These are phyloP conservation scores for Clarkia xantiana DNA, from an alignment of 345 rosid genomes.

Conservation along the genomic window DNA sequence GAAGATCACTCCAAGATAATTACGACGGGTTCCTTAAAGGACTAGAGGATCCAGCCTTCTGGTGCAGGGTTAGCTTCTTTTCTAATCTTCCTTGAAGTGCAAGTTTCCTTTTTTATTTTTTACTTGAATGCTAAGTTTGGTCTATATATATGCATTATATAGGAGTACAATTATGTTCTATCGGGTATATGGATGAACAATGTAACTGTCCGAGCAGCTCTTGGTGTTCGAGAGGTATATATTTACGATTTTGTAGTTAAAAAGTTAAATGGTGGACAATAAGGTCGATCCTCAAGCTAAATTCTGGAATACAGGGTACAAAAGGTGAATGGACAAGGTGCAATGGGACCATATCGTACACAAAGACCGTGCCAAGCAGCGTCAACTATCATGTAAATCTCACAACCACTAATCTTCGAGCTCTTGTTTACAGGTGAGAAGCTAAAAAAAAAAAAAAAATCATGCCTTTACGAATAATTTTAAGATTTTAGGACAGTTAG, in stretches of 20 bases:
- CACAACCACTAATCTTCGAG: slow-evolving; percentile 12
- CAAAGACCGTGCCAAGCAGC: slow-evolving; percentile 16
- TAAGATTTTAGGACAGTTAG: too few relatives aligned
- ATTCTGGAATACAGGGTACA: slow-evolving; percentile 11
- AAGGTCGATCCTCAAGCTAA: background rate
- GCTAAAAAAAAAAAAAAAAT: too few relatives aligned
- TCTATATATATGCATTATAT: background rate
- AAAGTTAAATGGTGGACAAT: too few relatives aligned
- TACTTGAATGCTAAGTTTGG: background rate
- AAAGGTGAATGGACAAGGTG: slow-evolving; percentile 20
- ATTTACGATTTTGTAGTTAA: background rate
- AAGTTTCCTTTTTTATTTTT: background rate
- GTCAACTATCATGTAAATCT: slow-evolving; percentile 15
- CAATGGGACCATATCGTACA: slow-evolving; percentile 18
- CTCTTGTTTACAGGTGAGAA: slow-evolving; percentile 21
- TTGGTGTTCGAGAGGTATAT: slow-evolving; percentile 20
- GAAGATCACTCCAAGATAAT: slow-evolving; percentile 15
- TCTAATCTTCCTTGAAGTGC: background rate
- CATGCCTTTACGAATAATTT: background rate
- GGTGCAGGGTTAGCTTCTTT: slow-evolving; percentile 20
- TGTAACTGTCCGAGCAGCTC: slow-evolving; percentile 16
- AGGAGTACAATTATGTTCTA: slow-evolving; percentile 27
- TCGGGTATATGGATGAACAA: slow-evolving; percentile 22
- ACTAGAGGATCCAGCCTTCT: slow-evolving; percentile 5
- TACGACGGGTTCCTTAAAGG: slow-evolving; percentile 10